Evolutionary conservation across 169 alveolate species (phyloP).

Genomic region (Plasmodium inui): DNA sequence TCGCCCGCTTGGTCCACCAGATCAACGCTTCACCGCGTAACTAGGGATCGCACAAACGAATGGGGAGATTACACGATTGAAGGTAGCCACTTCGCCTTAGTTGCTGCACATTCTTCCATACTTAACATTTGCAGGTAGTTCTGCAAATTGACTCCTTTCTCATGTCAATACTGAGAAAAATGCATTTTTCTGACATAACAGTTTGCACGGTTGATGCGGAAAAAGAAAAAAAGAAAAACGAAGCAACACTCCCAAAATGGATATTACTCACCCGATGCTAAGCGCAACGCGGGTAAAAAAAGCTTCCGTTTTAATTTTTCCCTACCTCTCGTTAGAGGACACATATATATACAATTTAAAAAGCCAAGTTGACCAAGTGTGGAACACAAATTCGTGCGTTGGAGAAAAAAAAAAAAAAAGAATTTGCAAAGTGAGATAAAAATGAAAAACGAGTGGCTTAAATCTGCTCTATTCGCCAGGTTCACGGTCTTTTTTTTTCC

Average conservation of each 20-base stretch:
- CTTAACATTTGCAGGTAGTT: background rate
- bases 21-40: background rate
- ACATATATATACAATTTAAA: no score
- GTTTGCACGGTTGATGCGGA: background rate
- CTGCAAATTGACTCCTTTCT: background rate
- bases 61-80: background rate
- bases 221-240: no score
- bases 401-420: no score
- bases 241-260: no score
- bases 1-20: background rate
- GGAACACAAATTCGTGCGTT: no score
- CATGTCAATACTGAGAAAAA: background rate
- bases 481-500: background rate
- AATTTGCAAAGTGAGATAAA: background rate
- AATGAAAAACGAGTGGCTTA: background rate
- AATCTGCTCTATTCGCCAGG: background rate
- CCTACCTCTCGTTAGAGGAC: no score
- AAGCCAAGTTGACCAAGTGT: no score
- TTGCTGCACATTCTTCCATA: background rate
- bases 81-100: background rate
- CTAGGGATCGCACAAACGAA: background rate
- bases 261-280: no score
- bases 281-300: no score
- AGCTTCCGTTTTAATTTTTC: no score
- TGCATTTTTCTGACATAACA: background rate